Conservation (phyloP, 2,329 filamentous ascomycete species). For the Cytospora piceicola region DNA sequence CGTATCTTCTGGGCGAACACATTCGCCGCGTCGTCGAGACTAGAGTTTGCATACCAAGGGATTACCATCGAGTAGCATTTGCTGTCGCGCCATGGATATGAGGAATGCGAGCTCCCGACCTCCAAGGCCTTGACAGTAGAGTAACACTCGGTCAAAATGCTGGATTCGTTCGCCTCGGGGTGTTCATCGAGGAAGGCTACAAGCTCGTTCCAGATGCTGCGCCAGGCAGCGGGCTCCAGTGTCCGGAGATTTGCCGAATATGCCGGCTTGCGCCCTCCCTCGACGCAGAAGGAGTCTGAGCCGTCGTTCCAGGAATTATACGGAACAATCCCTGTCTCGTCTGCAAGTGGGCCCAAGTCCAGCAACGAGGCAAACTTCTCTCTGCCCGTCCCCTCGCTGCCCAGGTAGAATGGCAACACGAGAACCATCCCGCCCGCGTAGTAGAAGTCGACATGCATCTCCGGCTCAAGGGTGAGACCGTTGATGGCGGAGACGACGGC, state of each 20-base stretch:
- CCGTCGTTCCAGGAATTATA: conserved; percentile 47
- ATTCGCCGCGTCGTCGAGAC: conserved; percentile 41
- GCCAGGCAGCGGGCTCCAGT: conserved; percentile 44
- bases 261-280: conserved; percentile 45
- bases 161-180: conserved; percentile 37
- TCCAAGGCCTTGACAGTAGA: conserved; percentile 38
- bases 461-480: conserved; percentile 16
- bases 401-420: conserved; percentile 34
- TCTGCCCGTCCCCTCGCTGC: conserved; percentile 38
- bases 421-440: conserved; percentile 12
- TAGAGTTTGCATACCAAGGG: conserved; percentile 44
- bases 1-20: conserved; percentile 40
- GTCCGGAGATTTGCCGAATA: conserved; percentile 41
- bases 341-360: conserved; percentile 38
- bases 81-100: conserved; percentile 41
- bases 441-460: conserved; percentile 21
- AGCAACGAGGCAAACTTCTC: conserved; percentile 43
- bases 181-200: conserved; percentile 41
- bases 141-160: conserved; percentile 44
- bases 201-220: conserved; percentile 45
- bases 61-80: conserved; percentile 44
- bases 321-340: conserved; percentile 37
- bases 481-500: conserved; percentile 49
- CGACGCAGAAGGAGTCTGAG: conserved; percentile 42
- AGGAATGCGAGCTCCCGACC: conserved; percentile 32